A percentile compares a stretch with the other conserved stretches of the same genome.
Conservation (phyloP, 2,329 filamentous ascomycete genomes). For the Celoporthe dispersa region DNA sequence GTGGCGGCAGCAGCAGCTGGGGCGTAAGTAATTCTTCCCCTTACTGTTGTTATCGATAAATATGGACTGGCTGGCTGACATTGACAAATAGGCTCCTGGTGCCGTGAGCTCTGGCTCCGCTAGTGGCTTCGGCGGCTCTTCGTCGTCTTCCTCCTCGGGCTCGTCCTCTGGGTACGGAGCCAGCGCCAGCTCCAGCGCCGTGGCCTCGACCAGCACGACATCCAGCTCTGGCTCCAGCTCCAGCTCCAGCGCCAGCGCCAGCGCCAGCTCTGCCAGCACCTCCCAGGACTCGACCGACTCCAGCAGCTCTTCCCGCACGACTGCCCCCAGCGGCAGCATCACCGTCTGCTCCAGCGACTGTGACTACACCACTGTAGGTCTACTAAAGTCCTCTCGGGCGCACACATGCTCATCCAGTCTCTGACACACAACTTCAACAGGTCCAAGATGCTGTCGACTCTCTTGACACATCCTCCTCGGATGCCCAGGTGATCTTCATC, state of each 20-base stretch:
- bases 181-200: background rate
- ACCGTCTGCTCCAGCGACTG: conserved; percentile 27
- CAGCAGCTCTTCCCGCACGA: conserved; percentile 24
- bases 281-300: background rate
- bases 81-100: background rate
- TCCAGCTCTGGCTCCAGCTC: background rate
- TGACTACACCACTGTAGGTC: conserved; percentile 25
- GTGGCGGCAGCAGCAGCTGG: conserved; percentile 14
- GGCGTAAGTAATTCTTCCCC: conserved; percentile 1
- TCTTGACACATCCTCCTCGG: conserved; percentile 22
- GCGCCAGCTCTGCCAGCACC: background rate
- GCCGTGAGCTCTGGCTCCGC: background rate
- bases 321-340: conserved; percentile 26
- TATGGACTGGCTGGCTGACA: background rate
- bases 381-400: no score
- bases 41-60: background rate
- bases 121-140: background rate
- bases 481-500: conserved; percentile 27
- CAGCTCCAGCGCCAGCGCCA: background rate
- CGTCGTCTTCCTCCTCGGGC: background rate
- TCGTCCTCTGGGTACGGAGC: background rate
- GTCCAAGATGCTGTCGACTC: conserved; percentile 29
- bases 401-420: no score
- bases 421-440: background rate
- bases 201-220: background rate